Evolutionary conservation across 2,329 filamentous ascomycete species (phyloP), one percentile per base, ranked within the genome.

Genomic region (Fusarium nematophilum): DNA sequence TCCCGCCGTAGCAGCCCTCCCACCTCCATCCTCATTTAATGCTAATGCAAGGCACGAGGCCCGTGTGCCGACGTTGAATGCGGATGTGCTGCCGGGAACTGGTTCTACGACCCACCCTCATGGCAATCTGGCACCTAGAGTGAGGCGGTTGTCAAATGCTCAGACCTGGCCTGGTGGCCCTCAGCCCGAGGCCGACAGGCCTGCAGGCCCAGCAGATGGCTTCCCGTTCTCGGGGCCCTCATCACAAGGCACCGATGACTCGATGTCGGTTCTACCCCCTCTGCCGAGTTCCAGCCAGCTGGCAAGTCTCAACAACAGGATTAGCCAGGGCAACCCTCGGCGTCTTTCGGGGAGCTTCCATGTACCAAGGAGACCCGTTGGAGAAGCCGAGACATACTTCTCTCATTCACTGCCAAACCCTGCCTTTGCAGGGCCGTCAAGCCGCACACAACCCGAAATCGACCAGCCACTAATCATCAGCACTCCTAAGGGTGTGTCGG

Each of bases 381-480:
- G 75, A 39, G 64, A 64, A 43, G 66, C 63, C 59, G 65, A 49
- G 62, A 64, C 51, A 48, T 53, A 52, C 13, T 44, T 62, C 21
- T 58, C 63, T 7, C 55, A 48, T 37, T 52, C 53, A 10, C 34
- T 62, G 10, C 66, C 50, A 54, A 68, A 10, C 56, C 70, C 13
- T 68, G 67, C 63, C 6, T 59, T 57, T 13, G 17, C 55, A 17
- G 52, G 59, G 25, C 34, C 47, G 23, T 47, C 54, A 6, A 37
- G 54, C 17, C 56, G 42, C 21, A 44, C 48, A 15, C 57, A 50
- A 9, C 57, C 56, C 29, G 67, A 71, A 14, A 66, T 81, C 21
- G 83, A 86, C 30, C 80, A 81, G 47, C 84, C 85, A 4, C 75
- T 87, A 21, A 87, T 87, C 48, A 86, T 87, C 69, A 87, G 84